Evolutionary conservation across 495 filamentous ascomycete species (phyloP).

Genomic region (Neurospora terricola): DNA sequence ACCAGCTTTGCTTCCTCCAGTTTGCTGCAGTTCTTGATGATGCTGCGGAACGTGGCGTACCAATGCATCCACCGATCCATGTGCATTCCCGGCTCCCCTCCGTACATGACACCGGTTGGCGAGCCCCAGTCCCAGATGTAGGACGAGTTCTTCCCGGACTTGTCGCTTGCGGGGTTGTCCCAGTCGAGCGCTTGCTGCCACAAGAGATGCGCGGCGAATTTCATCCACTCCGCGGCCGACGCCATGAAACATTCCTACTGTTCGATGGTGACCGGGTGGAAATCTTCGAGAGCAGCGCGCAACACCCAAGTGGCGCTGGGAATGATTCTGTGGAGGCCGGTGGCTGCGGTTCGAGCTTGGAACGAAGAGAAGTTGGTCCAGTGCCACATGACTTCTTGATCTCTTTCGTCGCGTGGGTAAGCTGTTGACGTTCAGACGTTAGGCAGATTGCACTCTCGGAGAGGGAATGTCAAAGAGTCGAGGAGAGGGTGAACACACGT

Average conservation of each 20-base stretch:
- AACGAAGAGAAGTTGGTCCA: not conserved
- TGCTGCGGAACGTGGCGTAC: not conserved
- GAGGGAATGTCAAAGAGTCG: not conserved
- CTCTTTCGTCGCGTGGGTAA: not conserved
- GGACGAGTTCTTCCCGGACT: not conserved
- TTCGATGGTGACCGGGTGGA: constrained; percentile 1
- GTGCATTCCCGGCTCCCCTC: not conserved
- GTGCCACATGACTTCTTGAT: not conserved
- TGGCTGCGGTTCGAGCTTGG: not conserved
- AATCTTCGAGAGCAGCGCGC: not conserved
- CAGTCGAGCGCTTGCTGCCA: not conserved
- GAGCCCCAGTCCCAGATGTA: not conserved
- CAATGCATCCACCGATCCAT: not conserved
- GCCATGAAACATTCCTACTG: not conserved
- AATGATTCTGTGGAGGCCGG: not conserved
- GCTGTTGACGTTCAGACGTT: not conserved
- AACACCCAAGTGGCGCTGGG: not conserved
- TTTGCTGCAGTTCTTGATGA: not conserved
- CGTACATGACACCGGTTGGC: not conserved
- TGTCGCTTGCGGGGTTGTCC: not conserved
- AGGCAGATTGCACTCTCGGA: not conserved
- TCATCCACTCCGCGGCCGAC: not conserved
- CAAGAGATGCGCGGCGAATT: not conserved
- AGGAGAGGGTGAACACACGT: not conserved
- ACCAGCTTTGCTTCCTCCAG: not conserved